phyloP scores from a whole-genome alignment of 2,329 filamentous ascomycete genomes.

The Chaetomiaceae sp. region DNA sequence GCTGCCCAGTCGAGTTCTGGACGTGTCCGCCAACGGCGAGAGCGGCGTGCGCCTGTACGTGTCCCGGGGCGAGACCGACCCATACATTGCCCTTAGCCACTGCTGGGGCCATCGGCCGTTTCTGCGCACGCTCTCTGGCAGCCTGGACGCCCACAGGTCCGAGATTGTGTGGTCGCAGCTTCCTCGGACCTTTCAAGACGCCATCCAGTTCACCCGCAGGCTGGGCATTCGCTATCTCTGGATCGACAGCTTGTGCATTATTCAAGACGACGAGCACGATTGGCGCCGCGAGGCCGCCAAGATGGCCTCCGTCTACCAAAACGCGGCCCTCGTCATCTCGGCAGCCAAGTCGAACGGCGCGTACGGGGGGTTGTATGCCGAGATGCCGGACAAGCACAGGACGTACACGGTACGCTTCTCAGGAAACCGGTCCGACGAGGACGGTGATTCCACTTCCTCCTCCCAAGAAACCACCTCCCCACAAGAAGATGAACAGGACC shows the following conservation, averaged over 20 bases:
- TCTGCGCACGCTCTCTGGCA: slow-evolving; percentile 14
- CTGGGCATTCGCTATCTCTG: slow-evolving; percentile 9
- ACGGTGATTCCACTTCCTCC: not conserved
- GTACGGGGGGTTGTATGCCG: slow-evolving; percentile 11
- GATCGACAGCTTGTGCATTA: slow-evolving; percentile 15
- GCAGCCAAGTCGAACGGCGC: slow-evolving; percentile 16
- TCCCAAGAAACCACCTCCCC: not conserved
- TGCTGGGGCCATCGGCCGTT: slow-evolving; percentile 23
- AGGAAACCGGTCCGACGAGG: not conserved
- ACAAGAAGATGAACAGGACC: not conserved
- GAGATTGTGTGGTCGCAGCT: slow-evolving; percentile 15
- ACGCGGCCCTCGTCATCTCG: not conserved
- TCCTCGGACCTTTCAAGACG: slow-evolving; percentile 16
- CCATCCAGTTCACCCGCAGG: slow-evolving; percentile 2
- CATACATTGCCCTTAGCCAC: slow-evolving; percentile 21
- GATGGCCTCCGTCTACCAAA: slow-evolving; percentile 8
- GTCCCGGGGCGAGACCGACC: not conserved
- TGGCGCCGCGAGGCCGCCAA: slow-evolving; percentile 5
- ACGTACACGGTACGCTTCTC: slow-evolving; percentile 1
- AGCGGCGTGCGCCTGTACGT: slow-evolving; percentile 14
- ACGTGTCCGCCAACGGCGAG: not conserved
- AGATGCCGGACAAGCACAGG: not conserved
- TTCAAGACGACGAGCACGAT: slow-evolving; percentile 9
- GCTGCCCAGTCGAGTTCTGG: slow-evolving; percentile 16
- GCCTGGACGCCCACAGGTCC: slow-evolving; percentile 6